Evolutionary conservation across 2,329 filamentous ascomycete species (phyloP).

Genomic region (Colletotrichum sp.): DNA sequence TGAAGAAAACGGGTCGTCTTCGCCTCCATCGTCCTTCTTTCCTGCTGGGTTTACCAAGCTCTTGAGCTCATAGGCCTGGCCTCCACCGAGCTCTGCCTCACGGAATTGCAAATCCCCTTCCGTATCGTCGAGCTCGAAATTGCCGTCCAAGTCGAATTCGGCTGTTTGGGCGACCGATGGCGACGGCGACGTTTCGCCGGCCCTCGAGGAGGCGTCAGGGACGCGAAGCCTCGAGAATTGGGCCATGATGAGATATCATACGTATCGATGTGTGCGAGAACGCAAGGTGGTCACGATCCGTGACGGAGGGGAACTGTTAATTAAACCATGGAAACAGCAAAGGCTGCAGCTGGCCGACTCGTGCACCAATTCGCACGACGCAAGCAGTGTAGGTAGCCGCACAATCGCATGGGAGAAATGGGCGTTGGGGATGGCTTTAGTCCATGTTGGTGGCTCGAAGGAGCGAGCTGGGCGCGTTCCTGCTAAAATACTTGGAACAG

Average conservation of each 20-base stretch:
- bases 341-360: background rate
- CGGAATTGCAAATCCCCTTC: slow-evolving; percentile 28
- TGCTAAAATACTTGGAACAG: background rate
- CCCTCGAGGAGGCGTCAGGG: background rate
- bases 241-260: slow-evolving; percentile 1
- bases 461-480: background rate
- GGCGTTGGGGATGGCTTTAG: background rate
- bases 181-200: slow-evolving; percentile 31
- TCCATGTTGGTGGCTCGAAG: background rate
- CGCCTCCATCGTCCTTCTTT: slow-evolving; percentile 32
- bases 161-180: slow-evolving; percentile 45
- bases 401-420: background rate
- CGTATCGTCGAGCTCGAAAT: slow-evolving; percentile 29
- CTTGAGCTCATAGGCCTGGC: slow-evolving; percentile 38
- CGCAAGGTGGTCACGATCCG: background rate
- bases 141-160: slow-evolving; percentile 40
- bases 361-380: background rate
- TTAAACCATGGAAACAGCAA: background rate
- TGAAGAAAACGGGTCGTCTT: slow-evolving; percentile 32
- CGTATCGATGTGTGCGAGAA: background rate
- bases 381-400: background rate
- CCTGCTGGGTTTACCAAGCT: background rate
- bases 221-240: background rate
- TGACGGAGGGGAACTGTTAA: background rate
- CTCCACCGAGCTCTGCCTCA: slow-evolving; percentile 29